A percentile compares a stretch with the other conserved stretches of the same genome.
phyloP scores from a whole-genome alignment of 352 stramenopile genomes.

The Phytopythium boreale region DNA sequence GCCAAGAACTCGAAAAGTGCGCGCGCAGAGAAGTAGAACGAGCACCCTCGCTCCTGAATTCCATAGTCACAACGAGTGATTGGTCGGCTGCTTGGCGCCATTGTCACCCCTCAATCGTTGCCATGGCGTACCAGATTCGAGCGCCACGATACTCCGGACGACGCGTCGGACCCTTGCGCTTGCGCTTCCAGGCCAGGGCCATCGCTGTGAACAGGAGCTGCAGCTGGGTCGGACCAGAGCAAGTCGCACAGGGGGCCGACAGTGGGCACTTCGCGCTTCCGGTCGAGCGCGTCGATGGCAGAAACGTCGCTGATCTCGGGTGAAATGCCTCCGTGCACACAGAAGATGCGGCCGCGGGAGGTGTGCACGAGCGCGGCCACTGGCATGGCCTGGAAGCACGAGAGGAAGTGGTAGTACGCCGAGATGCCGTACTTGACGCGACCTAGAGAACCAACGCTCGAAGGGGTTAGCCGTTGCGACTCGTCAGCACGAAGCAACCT shows the following conservation, averaged over 20 bases:
- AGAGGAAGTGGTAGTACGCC: conserved; percentile 78
- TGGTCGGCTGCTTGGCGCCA: neutral
- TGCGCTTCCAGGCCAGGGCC: neutral
- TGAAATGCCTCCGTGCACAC: conserved; percentile 70
- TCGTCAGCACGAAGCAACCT: neutral
- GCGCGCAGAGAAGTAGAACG: conserved; percentile 86
- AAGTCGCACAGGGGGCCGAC: conserved; percentile 67
- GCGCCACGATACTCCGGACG: conserved; percentile 8
- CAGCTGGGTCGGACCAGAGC: conserved; percentile 64
- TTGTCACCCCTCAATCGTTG: neutral
- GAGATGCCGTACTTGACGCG: conserved; percentile 79
- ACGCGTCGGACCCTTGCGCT: neutral
- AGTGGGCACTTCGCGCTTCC: conserved; percentile 58
- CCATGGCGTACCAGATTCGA: conserved; percentile 17
- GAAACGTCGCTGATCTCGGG: conserved; percentile 44
- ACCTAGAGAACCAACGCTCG: conserved; percentile 14
- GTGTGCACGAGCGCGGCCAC: conserved; percentile 55
- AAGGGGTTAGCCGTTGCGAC: neutral
- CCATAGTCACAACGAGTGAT: neutral
- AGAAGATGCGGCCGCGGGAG: conserved; percentile 49
- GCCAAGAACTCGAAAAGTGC: conserved; percentile 72
- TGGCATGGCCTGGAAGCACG: conserved; percentile 74
- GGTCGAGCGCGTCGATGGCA: conserved; percentile 58
- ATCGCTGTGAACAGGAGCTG: neutral
- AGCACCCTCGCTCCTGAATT: conserved; percentile 63